Conservation (phyloP, 805 yeast genomes). For the Ogataea kodamae region DNA sequence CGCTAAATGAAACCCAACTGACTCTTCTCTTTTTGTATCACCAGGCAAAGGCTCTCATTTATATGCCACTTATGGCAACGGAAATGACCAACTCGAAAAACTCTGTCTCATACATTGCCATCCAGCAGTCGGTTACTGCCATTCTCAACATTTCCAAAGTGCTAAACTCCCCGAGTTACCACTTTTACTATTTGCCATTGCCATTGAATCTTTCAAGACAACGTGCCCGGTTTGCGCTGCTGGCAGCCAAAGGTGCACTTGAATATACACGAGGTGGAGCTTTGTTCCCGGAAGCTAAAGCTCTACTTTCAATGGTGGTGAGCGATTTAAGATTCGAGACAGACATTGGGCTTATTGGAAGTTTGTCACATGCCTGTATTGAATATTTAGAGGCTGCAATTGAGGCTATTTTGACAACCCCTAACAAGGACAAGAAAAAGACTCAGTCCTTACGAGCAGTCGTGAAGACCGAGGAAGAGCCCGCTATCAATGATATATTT, state of each 20-base stretch:
- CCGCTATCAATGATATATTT: slow-evolving; percentile 34
- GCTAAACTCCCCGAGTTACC: slow-evolving; percentile 36
- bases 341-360: slow-evolving; percentile 54
- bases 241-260: slow-evolving; percentile 71
- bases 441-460: slow-evolving; percentile 25
- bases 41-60: slow-evolving; percentile 59
- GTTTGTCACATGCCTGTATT: slow-evolving; percentile 54
- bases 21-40: slow-evolving; percentile 57
- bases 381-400: slow-evolving; percentile 56
- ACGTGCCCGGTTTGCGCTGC: slow-evolving; percentile 56
- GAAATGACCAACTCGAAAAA: slow-evolving; percentile 39
- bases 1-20: slow-evolving; percentile 43
- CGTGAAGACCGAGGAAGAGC: slow-evolving; percentile 23
- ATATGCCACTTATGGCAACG: slow-evolving; percentile 57
- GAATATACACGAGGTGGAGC: slow-evolving; percentile 86
- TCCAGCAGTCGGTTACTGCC: slow-evolving; percentile 68
- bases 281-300: slow-evolving; percentile 64
- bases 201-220: slow-evolving; percentile 63
- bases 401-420: slow-evolving; percentile 55
- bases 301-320: slow-evolving; percentile 48
- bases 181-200: slow-evolving; percentile 48
- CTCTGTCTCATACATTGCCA: slow-evolving; percentile 56
- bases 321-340: slow-evolving; percentile 50
- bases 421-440: slow-evolving; percentile 32
- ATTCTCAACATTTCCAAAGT: slow-evolving; percentile 47